Evolutionary conservation across 805 yeast species (phyloP), one percentile per base, ranked within the genome.

Genomic region (Jamesozyma rosinii): DNA sequence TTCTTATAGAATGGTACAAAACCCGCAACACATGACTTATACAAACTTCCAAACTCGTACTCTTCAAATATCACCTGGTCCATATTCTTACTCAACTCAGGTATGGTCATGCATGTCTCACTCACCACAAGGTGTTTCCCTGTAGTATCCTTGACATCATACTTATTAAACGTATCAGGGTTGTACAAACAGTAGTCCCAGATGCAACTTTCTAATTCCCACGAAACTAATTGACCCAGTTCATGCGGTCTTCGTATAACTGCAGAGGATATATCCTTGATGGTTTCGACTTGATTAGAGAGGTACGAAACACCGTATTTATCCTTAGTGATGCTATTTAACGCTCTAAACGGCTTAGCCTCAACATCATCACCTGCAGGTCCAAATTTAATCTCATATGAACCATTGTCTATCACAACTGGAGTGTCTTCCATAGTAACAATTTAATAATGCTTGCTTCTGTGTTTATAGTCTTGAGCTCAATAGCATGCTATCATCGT

Each of bases 1-100:
- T 39, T 37, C 38, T 65, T 64, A 40, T 71, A 68, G 79, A 87
- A 84, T 2, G 89, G 88, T 2, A 77, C 71, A 44, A 79, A 70
- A 0, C 77, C 70, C 2, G 75, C 78, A 0, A 77, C 71, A 0
- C 83, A 76, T 19, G 84, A 75, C 45, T 95, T 70, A 49, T 79
- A 83, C 46, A 84, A 73, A 27, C 77, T 74, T 13, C 71, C 71
- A 55, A 92, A 83, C 3, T 86, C 95, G 57, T 81, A 92, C 57
- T 92, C 97, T 61, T 92, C 99, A 65, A 94, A 90, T 0, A 92
- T 74, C 0, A 92, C 83, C 64, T 88, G 95, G 59, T 92, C 97
- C 14, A 86, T 82, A 60, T 83, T 83, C 51, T 79, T 79, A 31
- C 94, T 83, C 27, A 90, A 69, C 42, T 79, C 81, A 1, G 95